Evolutionary conservation across 495 filamentous ascomycete species (phyloP), one percentile per base, ranked within the genome.

Genomic region (Baudoinia panamericana): DNA sequence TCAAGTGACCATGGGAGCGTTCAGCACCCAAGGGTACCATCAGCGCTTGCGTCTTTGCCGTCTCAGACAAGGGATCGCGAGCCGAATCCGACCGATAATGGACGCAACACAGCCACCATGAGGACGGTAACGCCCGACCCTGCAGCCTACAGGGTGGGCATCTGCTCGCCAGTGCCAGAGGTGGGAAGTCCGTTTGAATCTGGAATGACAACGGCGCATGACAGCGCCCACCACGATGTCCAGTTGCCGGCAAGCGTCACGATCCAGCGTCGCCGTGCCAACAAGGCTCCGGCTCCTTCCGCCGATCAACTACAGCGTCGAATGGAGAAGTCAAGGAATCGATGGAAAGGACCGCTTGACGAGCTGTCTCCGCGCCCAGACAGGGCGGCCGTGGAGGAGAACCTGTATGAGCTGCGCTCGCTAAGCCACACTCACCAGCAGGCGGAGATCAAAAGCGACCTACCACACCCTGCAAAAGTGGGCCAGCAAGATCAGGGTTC

Each of bases 341-440:
- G 57, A 13, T 62, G 57, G 59, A 54, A 56, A 33, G 39, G 41
- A 3, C 53, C 53, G 9, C 52, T 62, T 4, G 51, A 59, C 19
- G 56, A 56, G 17, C 41, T 44, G 12, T 46, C 51, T 6, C 51
- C 41, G 1, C 49, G 39, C 4, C 30, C 48, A 6, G 39, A 31
- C 0, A 45, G 42, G 13, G 21, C 30, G n/a, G n/a, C 16, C 8
- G 41, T 34, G 33, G 32, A 45, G 3, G 53, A 52, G 24, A 51
- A 45, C 30, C 46, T 51, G 0, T 56, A 54, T 22, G 59, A 46
- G 42, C 40, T 42, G 32, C 37, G 36, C 19, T 46, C 30, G 23
- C 48, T 42, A n/a, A 46, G 41, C 20, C 50, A 20, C 29, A 39
- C 25, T 10, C 38, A 30, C 18, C 39, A 31, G 11, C 26, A 47